Percentiles rank a stretch among this genome's conserved stretches.
Conservation (phyloP, 2,329 filamentous ascomycete genomes). For the Epichloe sp. region DNA sequence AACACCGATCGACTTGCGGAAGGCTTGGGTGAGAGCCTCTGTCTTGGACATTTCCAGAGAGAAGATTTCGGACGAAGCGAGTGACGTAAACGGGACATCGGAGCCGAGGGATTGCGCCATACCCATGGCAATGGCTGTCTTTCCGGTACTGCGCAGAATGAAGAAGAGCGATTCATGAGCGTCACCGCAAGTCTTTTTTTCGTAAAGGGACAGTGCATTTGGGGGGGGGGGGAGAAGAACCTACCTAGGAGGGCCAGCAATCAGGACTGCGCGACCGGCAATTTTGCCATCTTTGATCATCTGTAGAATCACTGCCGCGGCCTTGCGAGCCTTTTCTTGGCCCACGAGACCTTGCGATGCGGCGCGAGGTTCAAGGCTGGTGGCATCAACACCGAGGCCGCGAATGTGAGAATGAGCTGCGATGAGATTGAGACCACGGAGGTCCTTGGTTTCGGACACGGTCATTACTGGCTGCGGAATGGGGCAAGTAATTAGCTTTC, state of each 20-base stretch:
- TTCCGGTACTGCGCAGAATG: conserved; percentile 60
- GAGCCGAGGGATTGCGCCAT: conserved; percentile 93
- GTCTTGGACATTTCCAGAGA: conserved; percentile 99
- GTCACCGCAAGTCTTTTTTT: background rate
- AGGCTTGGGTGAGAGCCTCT: conserved; percentile 94
- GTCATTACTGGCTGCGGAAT: conserved; percentile 48
- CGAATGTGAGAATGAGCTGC: conserved; percentile 97
- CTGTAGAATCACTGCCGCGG: conserved; percentile 87
- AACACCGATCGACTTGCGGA: conserved; percentile 95
- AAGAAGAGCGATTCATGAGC: background rate
- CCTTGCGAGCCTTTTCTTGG: conserved; percentile 92
- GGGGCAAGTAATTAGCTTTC: background rate
- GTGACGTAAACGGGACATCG: conserved; percentile 92
- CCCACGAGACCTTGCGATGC: conserved; percentile 89
- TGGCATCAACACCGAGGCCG: conserved; percentile 82
- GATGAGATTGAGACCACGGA: conserved; percentile 92
- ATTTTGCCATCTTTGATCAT: conserved; percentile 99
- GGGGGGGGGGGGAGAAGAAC: background rate
- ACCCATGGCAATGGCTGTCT: conserved; percentile 96
- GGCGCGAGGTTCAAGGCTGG: conserved; percentile 74
- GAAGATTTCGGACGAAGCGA: conserved; percentile 94
- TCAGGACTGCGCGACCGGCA: conserved; percentile 84
- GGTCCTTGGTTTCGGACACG: conserved; percentile 88
- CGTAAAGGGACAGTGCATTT: background rate
- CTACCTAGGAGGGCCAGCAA: conserved; percentile 80